A percentile compares a stretch with the other conserved stretches of the same genome.
These are phyloP conservation scores for Sicyos baderoa DNA, from an alignment of 306 rosid genomes.

Conservation along the genomic window DNA sequence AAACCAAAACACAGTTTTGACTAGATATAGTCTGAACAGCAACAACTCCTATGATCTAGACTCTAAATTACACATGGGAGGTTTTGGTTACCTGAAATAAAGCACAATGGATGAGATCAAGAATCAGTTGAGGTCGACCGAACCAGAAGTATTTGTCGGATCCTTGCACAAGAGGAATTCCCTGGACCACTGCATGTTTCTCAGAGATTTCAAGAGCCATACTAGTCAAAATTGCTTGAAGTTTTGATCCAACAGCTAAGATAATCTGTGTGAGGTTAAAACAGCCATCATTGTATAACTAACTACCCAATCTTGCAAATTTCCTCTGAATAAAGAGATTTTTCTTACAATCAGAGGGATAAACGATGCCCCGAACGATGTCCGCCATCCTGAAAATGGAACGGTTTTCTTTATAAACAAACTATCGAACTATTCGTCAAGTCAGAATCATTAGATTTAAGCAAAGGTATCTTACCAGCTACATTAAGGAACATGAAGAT, in stretches of 20 bases:
- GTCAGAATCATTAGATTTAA: neutral
- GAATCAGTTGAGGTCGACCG: constrained; percentile 72
- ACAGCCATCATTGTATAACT: neutral
- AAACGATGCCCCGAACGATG: constrained; percentile 72
- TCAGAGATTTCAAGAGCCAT: constrained; percentile 92
- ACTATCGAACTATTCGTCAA: neutral
- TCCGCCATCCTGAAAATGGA: constrained; percentile 63
- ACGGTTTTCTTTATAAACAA: neutral
- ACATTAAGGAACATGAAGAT: constrained; percentile 66
- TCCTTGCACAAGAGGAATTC: constrained; percentile 91
- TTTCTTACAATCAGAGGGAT: constrained; percentile 66
- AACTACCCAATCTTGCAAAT: constrained; percentile 12
- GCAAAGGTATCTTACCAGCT: constrained; percentile 37
- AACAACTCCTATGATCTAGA: neutral
- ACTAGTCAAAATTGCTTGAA: constrained; percentile 66
- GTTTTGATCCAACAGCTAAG: constrained; percentile 77
- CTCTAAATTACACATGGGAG: constrained; percentile 8
- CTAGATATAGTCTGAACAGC: neutral
- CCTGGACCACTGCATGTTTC: constrained; percentile 86
- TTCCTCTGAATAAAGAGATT: constrained; percentile 10
- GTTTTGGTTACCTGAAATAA: constrained; percentile 70
- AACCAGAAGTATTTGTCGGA: constrained; percentile 92
- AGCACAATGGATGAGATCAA: constrained; percentile 87
- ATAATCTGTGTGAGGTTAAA: constrained; percentile 49
- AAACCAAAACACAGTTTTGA: neutral